Evolutionary conservation across 2,329 filamentous ascomycete genomes (phyloP).

Genomic region (Trichoderma hamatum): DNA sequence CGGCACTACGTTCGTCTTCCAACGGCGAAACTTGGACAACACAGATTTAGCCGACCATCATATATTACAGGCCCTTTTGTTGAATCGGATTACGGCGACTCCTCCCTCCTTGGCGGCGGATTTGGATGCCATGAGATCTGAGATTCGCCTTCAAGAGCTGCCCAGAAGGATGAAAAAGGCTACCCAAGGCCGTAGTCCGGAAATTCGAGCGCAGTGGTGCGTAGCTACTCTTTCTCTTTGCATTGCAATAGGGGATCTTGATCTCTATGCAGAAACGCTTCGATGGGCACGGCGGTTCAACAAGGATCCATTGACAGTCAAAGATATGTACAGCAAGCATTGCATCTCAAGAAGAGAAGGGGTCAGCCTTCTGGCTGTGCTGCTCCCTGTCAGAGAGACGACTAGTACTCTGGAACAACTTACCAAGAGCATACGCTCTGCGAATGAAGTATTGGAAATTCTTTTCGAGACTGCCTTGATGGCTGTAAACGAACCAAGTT

Average conservation of each 20-base stretch:
- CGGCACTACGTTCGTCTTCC: not conserved
- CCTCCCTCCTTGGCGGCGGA: not conserved
- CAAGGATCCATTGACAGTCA: slow-evolving; percentile 32
- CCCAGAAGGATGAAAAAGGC: slow-evolving; percentile 33
- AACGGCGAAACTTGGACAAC: not conserved
- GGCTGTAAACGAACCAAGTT: slow-evolving; percentile 17
- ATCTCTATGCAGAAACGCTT: slow-evolving; percentile 32
- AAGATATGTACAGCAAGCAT: slow-evolving; percentile 28
- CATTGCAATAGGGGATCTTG: slow-evolving; percentile 34
- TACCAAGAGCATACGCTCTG: not conserved
- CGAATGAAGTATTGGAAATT: not conserved
- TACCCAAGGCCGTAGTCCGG: slow-evolving; percentile 31
- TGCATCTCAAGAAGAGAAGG: slow-evolving; percentile 31
- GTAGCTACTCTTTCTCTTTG: slow-evolving; percentile 35
- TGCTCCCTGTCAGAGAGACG: not conserved
- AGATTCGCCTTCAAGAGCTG: slow-evolving; percentile 28
- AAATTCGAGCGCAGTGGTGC: slow-evolving; percentile 35
- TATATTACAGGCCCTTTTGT: not conserved
- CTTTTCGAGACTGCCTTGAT: slow-evolving; percentile 9
- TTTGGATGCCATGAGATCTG: not conserved
- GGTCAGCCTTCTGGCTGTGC: slow-evolving; percentile 20
- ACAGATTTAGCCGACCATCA: not conserved
- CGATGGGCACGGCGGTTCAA: slow-evolving; percentile 38
- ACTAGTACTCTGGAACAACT: not conserved
- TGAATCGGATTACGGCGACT: not conserved